Conservation (phyloP, 306 rosid genomes). For the Vigna angularis region DNA sequence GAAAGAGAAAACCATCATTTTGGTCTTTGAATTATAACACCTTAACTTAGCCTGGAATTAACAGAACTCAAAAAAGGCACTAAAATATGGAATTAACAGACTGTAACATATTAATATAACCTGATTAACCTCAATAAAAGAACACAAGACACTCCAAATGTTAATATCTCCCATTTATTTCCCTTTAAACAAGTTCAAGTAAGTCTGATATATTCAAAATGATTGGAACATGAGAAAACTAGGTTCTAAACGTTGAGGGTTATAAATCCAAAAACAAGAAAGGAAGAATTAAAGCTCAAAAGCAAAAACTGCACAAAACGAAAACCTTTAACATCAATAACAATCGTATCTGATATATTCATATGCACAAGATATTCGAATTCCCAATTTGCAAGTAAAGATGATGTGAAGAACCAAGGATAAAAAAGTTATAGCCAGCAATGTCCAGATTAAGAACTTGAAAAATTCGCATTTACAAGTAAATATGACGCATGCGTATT, state of each 20-base stretch:
- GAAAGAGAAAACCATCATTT: constrained; percentile 1
- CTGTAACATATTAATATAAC: too few relatives aligned
- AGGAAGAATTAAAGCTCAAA: not conserved
- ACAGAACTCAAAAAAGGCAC: not conserved
- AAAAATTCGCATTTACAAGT: constrained; percentile 27
- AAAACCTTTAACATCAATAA: not conserved
- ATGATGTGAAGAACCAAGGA: not conserved
- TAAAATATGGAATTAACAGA: too few relatives aligned
- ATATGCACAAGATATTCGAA: not conserved
- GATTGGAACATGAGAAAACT: too few relatives aligned
- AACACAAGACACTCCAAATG: too few relatives aligned
- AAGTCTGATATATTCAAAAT: too few relatives aligned
- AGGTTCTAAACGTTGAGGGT: not conserved
- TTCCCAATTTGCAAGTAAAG: constrained; percentile 31
- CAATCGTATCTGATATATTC: not conserved
- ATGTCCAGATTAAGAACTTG: not conserved
- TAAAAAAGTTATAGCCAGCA: not conserved
- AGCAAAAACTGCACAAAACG: not conserved
- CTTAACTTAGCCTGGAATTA: not conserved
- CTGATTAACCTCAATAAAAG: too few relatives aligned
- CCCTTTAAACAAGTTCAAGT: too few relatives aligned
- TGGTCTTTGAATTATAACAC: not conserved
- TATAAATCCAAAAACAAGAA: not conserved
- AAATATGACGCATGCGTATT: not conserved
- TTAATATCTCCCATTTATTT: too few relatives aligned